Evolutionary conservation across 352 stramenopile genomes (phyloP).

Genomic region (Phytophthora megakarya): DNA sequence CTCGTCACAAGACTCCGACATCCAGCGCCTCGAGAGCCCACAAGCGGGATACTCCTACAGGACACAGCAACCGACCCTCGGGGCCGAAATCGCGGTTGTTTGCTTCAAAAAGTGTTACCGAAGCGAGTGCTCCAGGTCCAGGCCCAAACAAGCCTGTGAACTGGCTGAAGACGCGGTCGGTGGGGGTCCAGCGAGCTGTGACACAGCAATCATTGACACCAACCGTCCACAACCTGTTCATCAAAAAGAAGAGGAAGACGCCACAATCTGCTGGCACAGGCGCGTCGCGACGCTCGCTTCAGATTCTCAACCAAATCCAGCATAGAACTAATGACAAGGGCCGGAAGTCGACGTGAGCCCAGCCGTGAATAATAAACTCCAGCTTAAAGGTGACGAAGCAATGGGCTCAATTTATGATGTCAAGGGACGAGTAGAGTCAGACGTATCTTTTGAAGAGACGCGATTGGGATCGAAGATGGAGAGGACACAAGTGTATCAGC

Average conservation of each 20-base stretch:
- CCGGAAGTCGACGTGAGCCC: constrained; percentile 43
- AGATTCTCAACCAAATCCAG: constrained; percentile 87
- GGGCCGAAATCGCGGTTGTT: constrained; percentile 45
- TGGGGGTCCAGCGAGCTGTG: constrained; percentile 28
- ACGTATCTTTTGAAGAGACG: constrained; percentile 37
- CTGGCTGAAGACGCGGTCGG: constrained; percentile 79
- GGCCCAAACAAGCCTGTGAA: constrained; percentile 67
- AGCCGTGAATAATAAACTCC: constrained; percentile 18
- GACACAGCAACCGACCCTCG: constrained; percentile 29
- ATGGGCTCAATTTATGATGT: no score
- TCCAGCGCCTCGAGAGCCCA: constrained; percentile 59
- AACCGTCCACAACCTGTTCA: constrained; percentile 37
- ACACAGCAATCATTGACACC: constrained; percentile 46
- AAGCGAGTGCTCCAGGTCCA: constrained; percentile 21
- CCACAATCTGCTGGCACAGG: constrained; percentile 51
- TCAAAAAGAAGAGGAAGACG: constrained; percentile 65
- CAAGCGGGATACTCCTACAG: constrained; percentile 63
- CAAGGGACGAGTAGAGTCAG: constrained; percentile 9
- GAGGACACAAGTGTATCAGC: background rate
- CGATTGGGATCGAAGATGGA: background rate
- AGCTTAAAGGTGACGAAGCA: no score
- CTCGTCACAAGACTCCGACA: constrained; percentile 37
- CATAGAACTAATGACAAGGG: constrained; percentile 54
- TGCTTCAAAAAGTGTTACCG: constrained; percentile 52
- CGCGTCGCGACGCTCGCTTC: constrained; percentile 69